Conservation (phyloP, 2,329 filamentous ascomycete genomes). For the Laburnicola sp. region DNA sequence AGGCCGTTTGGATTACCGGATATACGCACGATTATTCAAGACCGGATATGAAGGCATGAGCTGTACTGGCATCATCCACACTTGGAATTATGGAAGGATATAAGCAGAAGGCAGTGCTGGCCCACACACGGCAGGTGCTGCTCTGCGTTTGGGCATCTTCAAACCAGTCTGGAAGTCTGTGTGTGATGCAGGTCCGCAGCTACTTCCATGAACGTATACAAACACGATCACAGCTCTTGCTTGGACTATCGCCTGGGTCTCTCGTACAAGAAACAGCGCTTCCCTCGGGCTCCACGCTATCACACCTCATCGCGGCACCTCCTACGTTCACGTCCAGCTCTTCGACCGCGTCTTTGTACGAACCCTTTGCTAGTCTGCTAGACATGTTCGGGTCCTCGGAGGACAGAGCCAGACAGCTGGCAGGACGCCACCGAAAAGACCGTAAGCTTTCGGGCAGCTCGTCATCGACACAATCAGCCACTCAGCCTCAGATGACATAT, state of each 20-base stretch:
- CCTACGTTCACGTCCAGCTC: constrained; percentile 9
- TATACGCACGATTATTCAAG: background rate
- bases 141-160: background rate
- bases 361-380: constrained; percentile 2
- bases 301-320: background rate
- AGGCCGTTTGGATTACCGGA: background rate
- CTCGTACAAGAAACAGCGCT: background rate
- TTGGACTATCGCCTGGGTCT: background rate
- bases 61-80: background rate
- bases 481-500: constrained; percentile 5
- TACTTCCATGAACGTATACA: background rate
- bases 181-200: background rate
- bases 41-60: background rate
- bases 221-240: constrained; percentile 8
- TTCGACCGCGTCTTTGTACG: constrained; percentile 10
- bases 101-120: background rate
- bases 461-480: constrained; percentile 12
- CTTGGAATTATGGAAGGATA: background rate
- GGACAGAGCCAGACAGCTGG: constrained; percentile 41
- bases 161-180: background rate
- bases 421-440: constrained; percentile 34
- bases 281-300: background rate
- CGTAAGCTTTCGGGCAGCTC: constrained; percentile 29
- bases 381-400: constrained; percentile 41
- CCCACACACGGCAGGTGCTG: constrained; percentile 2